These are phyloP conservation scores for Cercospora sojina DNA, from an alignment of 2,329 filamentous ascomycete genomes.

Conservation along the genomic window DNA sequence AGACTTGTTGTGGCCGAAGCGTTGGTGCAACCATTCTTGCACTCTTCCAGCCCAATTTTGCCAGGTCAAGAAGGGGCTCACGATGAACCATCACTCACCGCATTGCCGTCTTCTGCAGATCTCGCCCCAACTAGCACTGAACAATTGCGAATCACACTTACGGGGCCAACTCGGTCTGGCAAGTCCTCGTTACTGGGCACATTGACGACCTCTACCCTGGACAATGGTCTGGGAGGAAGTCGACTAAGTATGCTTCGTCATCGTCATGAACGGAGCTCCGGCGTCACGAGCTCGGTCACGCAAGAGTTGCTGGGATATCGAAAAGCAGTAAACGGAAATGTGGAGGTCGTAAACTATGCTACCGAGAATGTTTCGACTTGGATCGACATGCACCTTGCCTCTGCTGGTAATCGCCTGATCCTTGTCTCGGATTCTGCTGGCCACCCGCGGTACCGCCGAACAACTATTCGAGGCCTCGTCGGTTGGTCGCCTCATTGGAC, in stretches of 20 bases:
- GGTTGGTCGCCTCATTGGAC: constrained; percentile 97
- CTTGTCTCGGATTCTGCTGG: constrained; percentile 92
- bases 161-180: constrained; percentile 84
- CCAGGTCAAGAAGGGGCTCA: constrained; percentile 7
- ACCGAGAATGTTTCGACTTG: constrained; percentile 85
- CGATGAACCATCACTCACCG: constrained; percentile 3
- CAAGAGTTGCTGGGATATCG: constrained; percentile 88
- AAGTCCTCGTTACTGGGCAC: constrained; percentile 91
- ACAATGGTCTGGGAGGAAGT: constrained; percentile 90
- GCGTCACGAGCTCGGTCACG: constrained; percentile 89
- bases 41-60: constrained; percentile 24
- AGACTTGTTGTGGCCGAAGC: constrained; percentile 88
- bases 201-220: constrained; percentile 79
- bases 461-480: constrained; percentile 82
- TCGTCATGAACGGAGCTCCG: constrained; percentile 86
- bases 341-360: constrained; percentile 74
- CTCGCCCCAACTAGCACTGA: constrained; percentile 48
- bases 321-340: constrained; percentile 32
- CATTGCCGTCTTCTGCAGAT: constrained; percentile 20
- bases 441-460: constrained; percentile 83
- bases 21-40: constrained; percentile 69
- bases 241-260: constrained; percentile 86
- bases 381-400: constrained; percentile 85
- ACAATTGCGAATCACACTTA: constrained; percentile 82
- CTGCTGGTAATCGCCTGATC: constrained; percentile 71